These are phyloP conservation scores for Williopsis jadinii DNA, from an alignment of 1,139 yeast genomes.

Conservation along the genomic window DNA sequence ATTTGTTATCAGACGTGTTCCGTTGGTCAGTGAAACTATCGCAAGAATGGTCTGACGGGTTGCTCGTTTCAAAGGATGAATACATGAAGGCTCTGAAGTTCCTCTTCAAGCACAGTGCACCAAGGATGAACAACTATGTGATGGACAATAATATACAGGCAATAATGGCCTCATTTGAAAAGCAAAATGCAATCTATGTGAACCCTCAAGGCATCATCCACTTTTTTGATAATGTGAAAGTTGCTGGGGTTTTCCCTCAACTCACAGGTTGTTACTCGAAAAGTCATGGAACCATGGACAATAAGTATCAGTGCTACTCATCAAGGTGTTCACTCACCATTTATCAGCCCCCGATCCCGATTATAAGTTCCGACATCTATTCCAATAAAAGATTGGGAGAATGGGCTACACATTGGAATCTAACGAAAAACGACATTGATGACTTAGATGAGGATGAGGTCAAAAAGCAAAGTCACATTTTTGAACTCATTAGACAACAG, in stretches of 20 bases:
- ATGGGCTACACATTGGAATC: conserved; percentile 75
- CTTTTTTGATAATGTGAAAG: conserved; percentile 18
- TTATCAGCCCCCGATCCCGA: conserved; percentile 17
- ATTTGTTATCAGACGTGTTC: conserved; percentile 44
- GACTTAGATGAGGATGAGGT: conserved; percentile 49
- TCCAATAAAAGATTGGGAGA: conserved; percentile 31
- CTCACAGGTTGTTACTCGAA: conserved; percentile 20
- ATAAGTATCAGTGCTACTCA: conserved; percentile 17
- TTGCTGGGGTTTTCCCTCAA: conserved; percentile 17
- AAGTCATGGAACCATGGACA: conserved; percentile 7
- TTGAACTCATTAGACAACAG: conserved; percentile 69
- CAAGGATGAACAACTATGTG: conserved; percentile 46
- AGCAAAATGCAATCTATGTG: conserved; percentile 39
- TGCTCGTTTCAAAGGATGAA: conserved; percentile 39
- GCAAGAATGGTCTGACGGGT: conserved; percentile 33
- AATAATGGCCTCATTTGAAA: conserved; percentile 40
- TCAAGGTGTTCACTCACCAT: conserved; percentile 19
- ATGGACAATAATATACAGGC: conserved; percentile 51
- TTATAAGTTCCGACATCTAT: conserved; percentile 8
- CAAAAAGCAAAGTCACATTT: conserved; percentile 68
- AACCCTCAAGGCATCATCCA: conserved; percentile 23
- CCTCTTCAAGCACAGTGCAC: conserved; percentile 43
- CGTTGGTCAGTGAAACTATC: conserved; percentile 36
- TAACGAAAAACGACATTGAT: conserved; percentile 49
- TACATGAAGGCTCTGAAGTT: conserved; percentile 45